Base-by-base conservation (phyloP, 2,329 filamentous ascomycete species). In the Zymoseptoria tritici region DNA sequence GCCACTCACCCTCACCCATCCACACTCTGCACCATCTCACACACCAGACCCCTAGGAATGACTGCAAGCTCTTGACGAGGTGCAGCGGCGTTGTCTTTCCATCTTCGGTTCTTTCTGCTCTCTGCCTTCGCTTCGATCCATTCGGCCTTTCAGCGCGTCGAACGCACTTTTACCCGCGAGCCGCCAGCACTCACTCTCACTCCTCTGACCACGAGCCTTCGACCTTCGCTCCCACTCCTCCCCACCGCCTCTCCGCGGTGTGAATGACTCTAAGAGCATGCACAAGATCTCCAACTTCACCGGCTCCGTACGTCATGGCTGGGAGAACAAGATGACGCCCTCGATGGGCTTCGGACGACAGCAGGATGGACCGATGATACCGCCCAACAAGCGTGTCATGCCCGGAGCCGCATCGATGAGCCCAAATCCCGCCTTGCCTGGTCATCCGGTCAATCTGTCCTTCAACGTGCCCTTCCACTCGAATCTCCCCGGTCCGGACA, bases 391-490 rank as follows among this genome's bases (percentile, higher is more conserved):
- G 75, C 83, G 84, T 65, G 73, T 81, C 72, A 70, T 81, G 57
- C 79, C 78, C 20, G 78, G 71, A 56, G 67, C 72, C 46, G 36
- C 36, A 16, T 65, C 71, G 21, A 73, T 83, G 68, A 67, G 66
- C 58, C 72, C 70, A 36, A 76, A 86, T 69, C 86, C 88, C 66
- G 85, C 88, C 60, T 81, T 87, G 64, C 83, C 87, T 72, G 89
- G 93, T 73, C 81, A 87, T 56, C 86, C 85, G 66, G 90, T 97
- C 76, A 91, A 95, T 76, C 88, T 96, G 74, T 93, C 91, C 66
- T 97, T 99, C 85, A 97, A 97, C 74, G 89, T 99, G 54, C 94
- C 94, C 62, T 97, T 97, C 77, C 87, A 91, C 68, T 96, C 90
- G 65, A 93, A 93, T 70, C 85, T 99, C 62, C 85, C 90, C 64